Evolutionary conservation across 768 basidiomycete species (phyloP).

Genomic region (Hygrocybe punicea): DNA sequence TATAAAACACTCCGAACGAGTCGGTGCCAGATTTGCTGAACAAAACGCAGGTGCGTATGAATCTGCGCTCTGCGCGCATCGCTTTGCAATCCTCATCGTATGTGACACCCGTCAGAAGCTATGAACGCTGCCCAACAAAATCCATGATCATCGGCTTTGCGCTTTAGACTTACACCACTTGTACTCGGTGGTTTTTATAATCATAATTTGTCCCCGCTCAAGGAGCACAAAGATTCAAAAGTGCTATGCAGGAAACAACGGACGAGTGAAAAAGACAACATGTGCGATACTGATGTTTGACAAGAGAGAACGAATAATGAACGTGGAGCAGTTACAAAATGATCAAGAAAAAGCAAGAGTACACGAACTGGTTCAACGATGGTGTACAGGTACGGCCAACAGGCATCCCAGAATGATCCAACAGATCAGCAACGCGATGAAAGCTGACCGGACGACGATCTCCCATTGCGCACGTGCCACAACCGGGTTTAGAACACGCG

Average conservation of each 20-base stretch:
- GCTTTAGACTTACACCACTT: slow-evolving; percentile 23
- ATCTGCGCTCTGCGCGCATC: background rate
- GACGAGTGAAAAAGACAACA: no score
- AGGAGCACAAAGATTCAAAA: no score
- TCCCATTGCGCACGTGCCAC: slow-evolving; percentile 84
- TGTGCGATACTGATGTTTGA: no score
- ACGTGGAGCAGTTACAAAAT: no score
- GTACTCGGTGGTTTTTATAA: no score
- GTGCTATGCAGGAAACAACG: no score
- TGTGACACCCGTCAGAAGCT: slow-evolving; percentile 28
- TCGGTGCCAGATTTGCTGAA: slow-evolving; percentile 89
- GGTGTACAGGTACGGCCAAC: slow-evolving; percentile 39
- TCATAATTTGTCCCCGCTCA: no score
- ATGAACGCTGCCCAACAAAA: slow-evolving; percentile 40
- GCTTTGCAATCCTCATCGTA: background rate
- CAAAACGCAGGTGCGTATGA: slow-evolving; percentile 75
- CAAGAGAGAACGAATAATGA: no score
- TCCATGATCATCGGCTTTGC: slow-evolving; percentile 24
- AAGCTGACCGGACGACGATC: slow-evolving; percentile 62
- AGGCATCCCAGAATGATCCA: slow-evolving; percentile 42
- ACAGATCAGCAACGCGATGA: slow-evolving; percentile 45
- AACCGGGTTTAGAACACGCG: slow-evolving; percentile 63
- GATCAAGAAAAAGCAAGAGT: background rate
- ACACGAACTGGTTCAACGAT: slow-evolving; percentile 13
- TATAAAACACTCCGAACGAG: slow-evolving; percentile 91